Base-by-base conservation (phyloP, 495 filamentous ascomycete species). In the Aeminium ludgeri region DNA sequence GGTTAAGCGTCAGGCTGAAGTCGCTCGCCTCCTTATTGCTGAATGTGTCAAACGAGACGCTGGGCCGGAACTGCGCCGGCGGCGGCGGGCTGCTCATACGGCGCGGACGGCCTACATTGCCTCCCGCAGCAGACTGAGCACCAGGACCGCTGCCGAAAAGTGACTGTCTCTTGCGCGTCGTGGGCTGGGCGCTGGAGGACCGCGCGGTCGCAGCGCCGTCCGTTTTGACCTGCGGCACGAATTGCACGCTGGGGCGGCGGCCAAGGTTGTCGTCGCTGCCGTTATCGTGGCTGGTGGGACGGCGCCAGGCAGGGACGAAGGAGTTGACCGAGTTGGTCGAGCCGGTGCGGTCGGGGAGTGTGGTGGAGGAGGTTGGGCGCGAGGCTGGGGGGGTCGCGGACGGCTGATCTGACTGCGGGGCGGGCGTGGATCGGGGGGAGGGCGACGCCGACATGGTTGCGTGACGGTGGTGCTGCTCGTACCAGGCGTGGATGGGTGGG, bases 1-100 rank as follows among this genome's bases (percentile, higher is more conserved):
- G 76, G 52, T 86, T 85, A 27, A 95, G 65, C 2, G 84, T 91
- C 41, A 94, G 74, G 16, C 83, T 82, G 51, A 84, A 76, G 43
- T 82, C 74, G 8, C 68, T 68, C 4, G 84, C 76, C 55, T 89
- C 81, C 45, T 77, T 79, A 49, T 84, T 85, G 44, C 86, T 79
- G 48, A 95, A 85, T 12, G 86, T 95, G 62, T 97, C 82, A 57
- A 97, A 97, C 15, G 81, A 86, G 41, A 97, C 87, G 53, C 74
- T 30, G 11, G 70, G 23, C 61, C 37, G 20, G 37, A 50, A 53
- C 20, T 46, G 44, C 12, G 43, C 44, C 7, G 48, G 48, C 16
- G 48, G 44, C 6, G 48, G 48, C 6, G 48, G 48, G 18, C 36
- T 43, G 25, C 37, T 43, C 29, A 51, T 20, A 1, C 48, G 43